A percentile compares a stretch with the other conserved stretches of the same genome.
phyloP scores from a whole-genome alignment of 805 yeast species.

The Lipomyces mesembrius region DNA sequence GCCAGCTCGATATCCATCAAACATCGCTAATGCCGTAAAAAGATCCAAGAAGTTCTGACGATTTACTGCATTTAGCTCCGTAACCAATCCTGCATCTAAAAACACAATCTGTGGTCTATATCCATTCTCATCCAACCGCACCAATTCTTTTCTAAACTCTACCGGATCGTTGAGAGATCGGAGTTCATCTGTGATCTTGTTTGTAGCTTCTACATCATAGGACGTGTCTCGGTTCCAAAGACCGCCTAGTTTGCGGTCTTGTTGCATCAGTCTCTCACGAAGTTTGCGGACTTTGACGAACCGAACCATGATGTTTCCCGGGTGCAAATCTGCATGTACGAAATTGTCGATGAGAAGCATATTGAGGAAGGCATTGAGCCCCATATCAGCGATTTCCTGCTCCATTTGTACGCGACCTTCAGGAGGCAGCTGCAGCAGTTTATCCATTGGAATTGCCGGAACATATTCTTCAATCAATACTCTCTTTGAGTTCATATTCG shows the following conservation, averaged over 20 bases:
- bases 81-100: slow-evolving; percentile 91
- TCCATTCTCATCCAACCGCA: slow-evolving; percentile 56
- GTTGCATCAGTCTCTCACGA: slow-evolving; percentile 9
- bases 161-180: slow-evolving; percentile 36
- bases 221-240: slow-evolving; percentile 27
- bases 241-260: slow-evolving; percentile 5
- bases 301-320: slow-evolving; percentile 88
- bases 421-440: slow-evolving; percentile 56
- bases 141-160: slow-evolving; percentile 47
- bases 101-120: slow-evolving; percentile 86
- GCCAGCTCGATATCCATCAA: slow-evolving; percentile 94
- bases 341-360: slow-evolving; percentile 94
- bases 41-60: slow-evolving; percentile 85
- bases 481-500: slow-evolving; percentile 57
- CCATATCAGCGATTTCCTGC: slow-evolving; percentile 68
- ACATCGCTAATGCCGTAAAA: slow-evolving; percentile 84
- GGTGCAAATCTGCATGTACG: slow-evolving; percentile 95
- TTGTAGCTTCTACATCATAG: slow-evolving; percentile 40
- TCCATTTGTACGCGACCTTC: slow-evolving; percentile 47
- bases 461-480: slow-evolving; percentile 86
- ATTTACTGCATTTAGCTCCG: slow-evolving; percentile 79
- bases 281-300: slow-evolving; percentile 53
- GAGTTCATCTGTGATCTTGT: slow-evolving; percentile 39
- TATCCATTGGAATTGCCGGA: slow-evolving; percentile 80
- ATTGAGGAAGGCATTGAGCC: slow-evolving; percentile 87